phyloP scores from a whole-genome alignment of 257 asterid species.

The Salvia hispanica region DNA sequence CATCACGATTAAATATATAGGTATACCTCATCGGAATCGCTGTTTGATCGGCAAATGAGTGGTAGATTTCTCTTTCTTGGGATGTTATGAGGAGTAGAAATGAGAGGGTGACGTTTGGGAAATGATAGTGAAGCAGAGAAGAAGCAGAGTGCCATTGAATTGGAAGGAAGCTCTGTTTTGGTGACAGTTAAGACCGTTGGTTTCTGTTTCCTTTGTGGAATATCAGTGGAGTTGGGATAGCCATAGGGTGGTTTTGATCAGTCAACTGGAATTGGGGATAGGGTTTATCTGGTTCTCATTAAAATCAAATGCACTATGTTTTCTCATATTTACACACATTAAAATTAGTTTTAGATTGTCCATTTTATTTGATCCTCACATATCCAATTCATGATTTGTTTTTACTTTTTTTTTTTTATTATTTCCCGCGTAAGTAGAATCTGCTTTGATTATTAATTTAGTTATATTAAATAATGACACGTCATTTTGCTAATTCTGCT shows the following conservation, averaged over 20 bases:
- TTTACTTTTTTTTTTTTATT: no score
- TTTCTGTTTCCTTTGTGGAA: slow-evolving; percentile 13
- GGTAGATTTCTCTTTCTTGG: slow-evolving; percentile 29
- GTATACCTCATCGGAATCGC: slow-evolving; percentile 57
- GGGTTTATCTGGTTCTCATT: slow-evolving; percentile 57
- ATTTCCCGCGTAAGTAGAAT: no score
- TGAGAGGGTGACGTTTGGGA: slow-evolving; percentile 35
- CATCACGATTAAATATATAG: background rate
- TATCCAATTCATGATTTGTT: no score
- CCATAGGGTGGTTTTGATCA: slow-evolving; percentile 34
- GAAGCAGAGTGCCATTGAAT: slow-evolving; percentile 56
- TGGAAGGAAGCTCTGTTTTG: slow-evolving; percentile 1
- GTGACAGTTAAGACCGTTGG: slow-evolving; percentile 49
- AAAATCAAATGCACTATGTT: background rate
- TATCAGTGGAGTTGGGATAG: slow-evolving; percentile 38
- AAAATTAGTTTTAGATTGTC: no score
- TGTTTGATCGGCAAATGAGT: slow-evolving; percentile 51
- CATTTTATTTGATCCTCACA: no score
- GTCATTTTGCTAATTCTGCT: background rate
- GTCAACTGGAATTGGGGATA: background rate
- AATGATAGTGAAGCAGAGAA: slow-evolving; percentile 40
- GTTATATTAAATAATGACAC: background rate
- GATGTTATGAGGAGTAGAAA: slow-evolving; percentile 32
- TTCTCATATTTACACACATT: no score
- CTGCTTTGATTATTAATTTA: background rate